Percentiles rank a stretch among this genome's conserved stretches.
These are phyloP conservation scores for Goffeauzyma gilvescens DNA, from an alignment of 768 basidiomycete species.

Conservation along the genomic window DNA sequence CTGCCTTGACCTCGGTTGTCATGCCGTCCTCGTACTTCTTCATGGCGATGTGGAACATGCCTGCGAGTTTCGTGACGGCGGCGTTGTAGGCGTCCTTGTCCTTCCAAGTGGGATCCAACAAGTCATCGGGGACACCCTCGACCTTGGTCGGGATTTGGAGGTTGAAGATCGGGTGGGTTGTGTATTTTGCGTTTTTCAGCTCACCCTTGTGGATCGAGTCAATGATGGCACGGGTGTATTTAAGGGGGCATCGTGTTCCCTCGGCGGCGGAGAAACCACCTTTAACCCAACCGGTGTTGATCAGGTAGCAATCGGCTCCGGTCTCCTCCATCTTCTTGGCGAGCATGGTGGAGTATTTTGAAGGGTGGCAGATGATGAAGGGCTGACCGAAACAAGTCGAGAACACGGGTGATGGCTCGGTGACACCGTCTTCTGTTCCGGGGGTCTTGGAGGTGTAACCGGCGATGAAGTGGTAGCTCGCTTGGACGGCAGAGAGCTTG, in stretches of 20 bases:
- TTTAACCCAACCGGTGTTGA: slow-evolving; percentile 81
- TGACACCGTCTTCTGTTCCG: slow-evolving; percentile 94
- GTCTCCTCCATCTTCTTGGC: slow-evolving; percentile 78
- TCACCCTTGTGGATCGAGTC: slow-evolving; percentile 90
- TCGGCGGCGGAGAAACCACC: slow-evolving; percentile 81
- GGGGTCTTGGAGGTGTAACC: slow-evolving; percentile 87
- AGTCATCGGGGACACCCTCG: slow-evolving; percentile 71
- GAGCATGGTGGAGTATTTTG: slow-evolving; percentile 91
- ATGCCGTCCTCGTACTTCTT: slow-evolving; percentile 77
- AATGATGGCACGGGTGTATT: slow-evolving; percentile 86
- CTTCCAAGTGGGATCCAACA: slow-evolving; percentile 86
- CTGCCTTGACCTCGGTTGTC: slow-evolving; percentile 53
- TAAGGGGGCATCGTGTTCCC: slow-evolving; percentile 80
- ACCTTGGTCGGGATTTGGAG: slow-evolving; percentile 64
- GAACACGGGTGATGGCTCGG: slow-evolving; percentile 97
- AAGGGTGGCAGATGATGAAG: slow-evolving; percentile 95
- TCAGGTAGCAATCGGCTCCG: slow-evolving; percentile 86
- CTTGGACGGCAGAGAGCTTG: slow-evolving; percentile 79
- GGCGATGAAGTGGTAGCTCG: slow-evolving; percentile 91
- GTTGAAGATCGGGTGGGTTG: slow-evolving; percentile 61
- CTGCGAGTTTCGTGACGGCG: slow-evolving; percentile 68
- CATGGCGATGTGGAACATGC: slow-evolving; percentile 91
- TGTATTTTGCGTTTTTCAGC: slow-evolving; percentile 69
- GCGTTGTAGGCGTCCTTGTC: slow-evolving; percentile 75
- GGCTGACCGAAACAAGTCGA: slow-evolving; percentile 97